Evolutionary conservation across 2,329 filamentous ascomycete genomes (phyloP), one percentile per base, ranked within the genome.

Genomic region (Leptoxyphium fumago): DNA sequence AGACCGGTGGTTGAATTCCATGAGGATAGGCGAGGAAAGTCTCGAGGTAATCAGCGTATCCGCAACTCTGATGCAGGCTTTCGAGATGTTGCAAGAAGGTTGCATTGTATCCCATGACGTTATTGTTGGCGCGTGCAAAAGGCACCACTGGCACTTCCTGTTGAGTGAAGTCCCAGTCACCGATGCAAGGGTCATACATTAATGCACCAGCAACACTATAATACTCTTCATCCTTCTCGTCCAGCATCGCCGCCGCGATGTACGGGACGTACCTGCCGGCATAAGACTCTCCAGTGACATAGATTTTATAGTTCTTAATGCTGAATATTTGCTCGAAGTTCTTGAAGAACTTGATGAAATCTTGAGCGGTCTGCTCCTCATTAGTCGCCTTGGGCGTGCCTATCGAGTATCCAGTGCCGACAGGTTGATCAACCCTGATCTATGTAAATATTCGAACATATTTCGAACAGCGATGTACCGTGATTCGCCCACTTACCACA

Each of bases 181-280:
- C 75, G 14, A 81, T 70, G 3, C 72, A 69, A 0, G 83, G 82
- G 52, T 88, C 82, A 54, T 86, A 84, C 47, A 89, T 77, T 61
- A 87, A 63, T 47, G 83, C 74, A 1, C 76, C 79, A 26, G 74
- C 68, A 5, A 87, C 61, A 56, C 87, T 73, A 61, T 76, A 87
- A 62, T 84, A 79, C 7, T 64, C 67, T 4, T 67, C 74, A 60
- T 87, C 73, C 6, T 84, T 74, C 41, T 70, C 69, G 44, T 83
- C 75, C 49, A 88, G 66, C 72, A 91, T 83, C 26, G 44, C 41
- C 13, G 26, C 42, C 2, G 59, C 53, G 29, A 62, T 59, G 45
- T 61, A 62, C 5, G 60, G 57, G 15, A 60, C 51, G 43, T 40
- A 40, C n/a, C 50, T 43, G 13, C 51, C 54, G 17, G 53, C 54